phyloP scores from a whole-genome alignment of 2,329 filamentous ascomycete genomes.

The Sclerotinia spermophila region DNA sequence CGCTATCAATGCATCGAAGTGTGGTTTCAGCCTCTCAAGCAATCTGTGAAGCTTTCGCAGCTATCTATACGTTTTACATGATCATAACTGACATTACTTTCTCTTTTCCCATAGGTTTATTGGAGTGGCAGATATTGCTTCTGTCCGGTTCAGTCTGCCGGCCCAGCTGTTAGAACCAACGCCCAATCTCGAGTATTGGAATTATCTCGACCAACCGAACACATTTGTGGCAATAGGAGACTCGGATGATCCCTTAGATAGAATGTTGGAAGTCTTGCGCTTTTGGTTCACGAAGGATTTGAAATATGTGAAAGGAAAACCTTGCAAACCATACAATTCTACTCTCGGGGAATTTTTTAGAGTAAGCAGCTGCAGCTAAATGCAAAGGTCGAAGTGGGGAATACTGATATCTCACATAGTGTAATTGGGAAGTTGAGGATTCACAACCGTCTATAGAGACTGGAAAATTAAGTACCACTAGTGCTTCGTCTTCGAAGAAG shows the following conservation, averaged over 20 bases:
- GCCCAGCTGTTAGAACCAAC: slow-evolving; percentile 94
- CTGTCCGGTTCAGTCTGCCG: slow-evolving; percentile 92
- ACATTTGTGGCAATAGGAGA: slow-evolving; percentile 81
- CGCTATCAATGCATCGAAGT: slow-evolving; percentile 21
- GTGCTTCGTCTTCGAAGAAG: slow-evolving; percentile 15
- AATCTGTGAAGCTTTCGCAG: not conserved
- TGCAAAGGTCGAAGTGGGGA: not conserved
- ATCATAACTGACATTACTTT: not conserved
- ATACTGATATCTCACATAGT: slow-evolving; percentile 48
- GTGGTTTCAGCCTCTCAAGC: slow-evolving; percentile 15
- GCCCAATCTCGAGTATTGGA: slow-evolving; percentile 98
- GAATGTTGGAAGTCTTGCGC: slow-evolving; percentile 89
- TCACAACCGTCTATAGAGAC: slow-evolving; percentile 59
- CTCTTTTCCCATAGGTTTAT: slow-evolving; percentile 65
- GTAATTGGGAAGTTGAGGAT: slow-evolving; percentile 91
- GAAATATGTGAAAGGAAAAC: slow-evolving; percentile 98
- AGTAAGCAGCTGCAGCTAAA: slow-evolving; percentile 47
- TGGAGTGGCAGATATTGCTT: slow-evolving; percentile 90
- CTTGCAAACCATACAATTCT: slow-evolving; percentile 98
- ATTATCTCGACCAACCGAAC: slow-evolving; percentile 92
- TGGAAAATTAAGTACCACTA: slow-evolving; percentile 18
- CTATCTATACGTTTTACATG: not conserved
- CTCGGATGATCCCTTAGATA: slow-evolving; percentile 84
- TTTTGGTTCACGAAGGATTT: slow-evolving; percentile 99
- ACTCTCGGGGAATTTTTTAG: slow-evolving; percentile 96